Percentiles rank a stretch among this genome's conserved stretches.
phyloP scores from a whole-genome alignment of 331 rosid genomes.

The Erythrophleum ivorense region DNA sequence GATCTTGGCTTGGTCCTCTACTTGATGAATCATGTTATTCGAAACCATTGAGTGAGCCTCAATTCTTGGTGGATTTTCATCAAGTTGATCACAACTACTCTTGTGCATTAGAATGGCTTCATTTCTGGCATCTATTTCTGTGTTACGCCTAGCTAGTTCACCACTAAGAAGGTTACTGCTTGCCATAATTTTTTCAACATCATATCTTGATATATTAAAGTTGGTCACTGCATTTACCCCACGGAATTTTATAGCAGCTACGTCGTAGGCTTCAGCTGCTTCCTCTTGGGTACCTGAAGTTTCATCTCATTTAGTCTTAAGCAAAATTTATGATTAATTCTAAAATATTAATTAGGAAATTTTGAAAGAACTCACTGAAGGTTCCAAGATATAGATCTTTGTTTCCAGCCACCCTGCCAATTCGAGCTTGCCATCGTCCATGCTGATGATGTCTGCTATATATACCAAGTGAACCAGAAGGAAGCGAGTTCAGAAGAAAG shows the following conservation, averaged over 20 bases:
- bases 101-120: conserved; percentile 38
- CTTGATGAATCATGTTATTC: conserved; percentile 37
- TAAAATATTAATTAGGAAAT: not conserved
- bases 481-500: conserved; percentile 27
- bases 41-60: conserved; percentile 15
- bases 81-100: not conserved
- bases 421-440: conserved; percentile 96
- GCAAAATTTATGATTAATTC: not conserved
- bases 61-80: conserved; percentile 4
- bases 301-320: not conserved
- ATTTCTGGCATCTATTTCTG: conserved; percentile 34
- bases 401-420: conserved; percentile 93
- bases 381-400: conserved; percentile 96
- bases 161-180: conserved; percentile 82
- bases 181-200: conserved; percentile 88
- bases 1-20: conserved; percentile 43
- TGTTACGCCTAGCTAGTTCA: conserved; percentile 73
- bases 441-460: conserved; percentile 86
- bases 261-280: conserved; percentile 98
- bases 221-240: conserved; percentile 93
- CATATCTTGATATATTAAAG: conserved; percentile 79
- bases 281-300: conserved; percentile 94
- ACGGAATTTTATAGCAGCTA: conserved; percentile 93
- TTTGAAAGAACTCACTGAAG: conserved; percentile 65
- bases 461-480: conserved; percentile 43